Evolutionary conservation across 768 basidiomycete genomes (phyloP).

Genomic region (Leccinum arenicola): DNA sequence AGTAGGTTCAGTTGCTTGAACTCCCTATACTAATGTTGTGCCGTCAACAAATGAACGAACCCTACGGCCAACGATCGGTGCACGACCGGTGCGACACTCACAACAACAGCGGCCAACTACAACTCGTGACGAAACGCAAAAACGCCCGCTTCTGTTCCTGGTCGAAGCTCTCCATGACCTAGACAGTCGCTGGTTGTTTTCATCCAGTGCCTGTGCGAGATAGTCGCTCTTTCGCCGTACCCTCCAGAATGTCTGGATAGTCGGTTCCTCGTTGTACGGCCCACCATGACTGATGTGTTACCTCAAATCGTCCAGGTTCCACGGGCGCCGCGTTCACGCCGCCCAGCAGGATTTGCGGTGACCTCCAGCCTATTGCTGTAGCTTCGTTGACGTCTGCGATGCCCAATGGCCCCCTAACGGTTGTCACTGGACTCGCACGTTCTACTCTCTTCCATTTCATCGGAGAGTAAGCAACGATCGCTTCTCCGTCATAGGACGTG

Average conservation of each 20-base stretch:
- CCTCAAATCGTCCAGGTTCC: conserved; percentile 76
- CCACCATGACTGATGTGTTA: conserved; percentile 81
- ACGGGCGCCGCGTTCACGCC: conserved; percentile 75
- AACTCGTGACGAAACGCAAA: conserved; percentile 90
- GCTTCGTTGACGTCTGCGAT: no score
- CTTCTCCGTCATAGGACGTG: not conserved
- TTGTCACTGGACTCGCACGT: no score
- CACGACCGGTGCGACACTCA: conserved; percentile 34
- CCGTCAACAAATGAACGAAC: not conserved
- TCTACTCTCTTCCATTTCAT: not conserved
- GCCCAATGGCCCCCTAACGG: no score
- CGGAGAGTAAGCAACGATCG: not conserved
- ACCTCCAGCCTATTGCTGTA: no score
- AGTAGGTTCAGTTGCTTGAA: conserved; percentile 86
- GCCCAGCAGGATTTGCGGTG: conserved; percentile 75
- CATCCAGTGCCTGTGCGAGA: not conserved
- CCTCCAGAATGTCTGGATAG: conserved; percentile 82
- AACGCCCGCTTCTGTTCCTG: conserved; percentile 77
- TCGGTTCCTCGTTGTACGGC: conserved; percentile 64
- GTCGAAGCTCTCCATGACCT: conserved; percentile 78
- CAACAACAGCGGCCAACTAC: conserved; percentile 85
- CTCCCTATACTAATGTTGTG: conserved; percentile 42
- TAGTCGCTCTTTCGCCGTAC: conserved; percentile 35
- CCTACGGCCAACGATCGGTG: no score
- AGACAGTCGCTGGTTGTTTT: not conserved